phyloP scores from a whole-genome alignment of 352 stramenopile genomes.

The Globisporangium emineosum region DNA sequence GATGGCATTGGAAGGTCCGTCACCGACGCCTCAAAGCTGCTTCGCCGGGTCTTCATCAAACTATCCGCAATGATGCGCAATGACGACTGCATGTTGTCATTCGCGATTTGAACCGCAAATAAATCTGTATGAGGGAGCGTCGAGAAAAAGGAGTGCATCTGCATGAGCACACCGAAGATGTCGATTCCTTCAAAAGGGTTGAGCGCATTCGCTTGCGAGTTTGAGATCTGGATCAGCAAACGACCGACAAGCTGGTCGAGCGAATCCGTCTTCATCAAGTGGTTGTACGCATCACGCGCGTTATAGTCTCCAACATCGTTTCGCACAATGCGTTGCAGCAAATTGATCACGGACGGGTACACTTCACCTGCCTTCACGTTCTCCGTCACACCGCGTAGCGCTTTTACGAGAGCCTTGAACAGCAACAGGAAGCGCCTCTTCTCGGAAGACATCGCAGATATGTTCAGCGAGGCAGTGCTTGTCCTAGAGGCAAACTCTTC shows the following conservation, averaged over 20 bases:
- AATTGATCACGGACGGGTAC: slow-evolving; percentile 73
- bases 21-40: slow-evolving; percentile 55
- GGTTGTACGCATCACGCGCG: slow-evolving; percentile 57
- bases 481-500: slow-evolving; percentile 46
- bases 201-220: slow-evolving; percentile 46
- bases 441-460: slow-evolving; percentile 41
- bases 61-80: slow-evolving; percentile 66
- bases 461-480: slow-evolving; percentile 35
- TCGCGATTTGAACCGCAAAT: slow-evolving; percentile 68
- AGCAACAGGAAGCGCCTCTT: slow-evolving; percentile 65
- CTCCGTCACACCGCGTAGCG: slow-evolving; percentile 54
- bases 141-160: slow-evolving; percentile 86
- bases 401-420: slow-evolving; percentile 68
- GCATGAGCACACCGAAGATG: slow-evolving; percentile 80
- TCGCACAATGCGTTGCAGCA: slow-evolving; percentile 75
- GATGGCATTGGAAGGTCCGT: slow-evolving; percentile 59
- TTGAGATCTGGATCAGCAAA: slow-evolving; percentile 65
- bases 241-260: slow-evolving; percentile 76
- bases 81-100: slow-evolving; percentile 72
- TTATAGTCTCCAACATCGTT: slow-evolving; percentile 84
- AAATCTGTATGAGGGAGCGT: slow-evolving; percentile 61
- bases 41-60: slow-evolving; percentile 44
- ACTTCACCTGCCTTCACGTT: slow-evolving; percentile 62
- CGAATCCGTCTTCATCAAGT: slow-evolving; percentile 73
- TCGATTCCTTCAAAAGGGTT: slow-evolving; percentile 78